phyloP scores from a whole-genome alignment of 2,329 filamentous ascomycete species.

The Curvularia hawaiiensis region DNA sequence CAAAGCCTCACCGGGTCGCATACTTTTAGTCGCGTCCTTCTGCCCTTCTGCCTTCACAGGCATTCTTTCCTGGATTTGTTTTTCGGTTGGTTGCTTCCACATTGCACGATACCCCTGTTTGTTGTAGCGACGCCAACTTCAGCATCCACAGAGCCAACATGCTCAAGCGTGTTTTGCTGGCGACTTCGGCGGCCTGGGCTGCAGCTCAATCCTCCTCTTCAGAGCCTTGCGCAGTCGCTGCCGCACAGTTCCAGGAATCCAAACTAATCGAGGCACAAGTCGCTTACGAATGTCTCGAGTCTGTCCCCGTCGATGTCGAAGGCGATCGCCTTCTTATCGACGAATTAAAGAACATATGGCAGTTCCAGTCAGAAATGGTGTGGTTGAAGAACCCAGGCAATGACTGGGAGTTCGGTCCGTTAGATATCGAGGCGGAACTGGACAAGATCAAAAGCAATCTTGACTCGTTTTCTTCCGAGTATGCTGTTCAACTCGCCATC shows the following conservation, averaged over 20 bases:
- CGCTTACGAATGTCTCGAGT: conserved; percentile 37
- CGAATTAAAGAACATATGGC: conserved; percentile 37
- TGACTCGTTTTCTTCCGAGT: conserved; percentile 41
- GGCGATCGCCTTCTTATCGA: conserved; percentile 35
- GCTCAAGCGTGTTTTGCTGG: conserved; percentile 17
- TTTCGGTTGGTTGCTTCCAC: conserved; percentile 1
- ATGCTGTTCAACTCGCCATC: conserved; percentile 45
- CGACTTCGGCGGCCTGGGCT: conserved; percentile 21
- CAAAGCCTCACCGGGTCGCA: neutral
- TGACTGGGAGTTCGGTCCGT: conserved; percentile 39
- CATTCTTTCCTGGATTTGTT: conserved; percentile 1
- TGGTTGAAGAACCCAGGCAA: conserved; percentile 44
- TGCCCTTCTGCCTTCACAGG: neutral
- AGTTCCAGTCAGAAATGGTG: conserved; percentile 45
- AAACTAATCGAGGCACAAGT: conserved; percentile 23
- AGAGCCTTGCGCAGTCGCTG: conserved; percentile 29
- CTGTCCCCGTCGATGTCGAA: conserved; percentile 38
- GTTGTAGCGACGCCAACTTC: neutral
- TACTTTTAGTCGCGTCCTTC: neutral
- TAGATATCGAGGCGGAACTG: conserved; percentile 44
- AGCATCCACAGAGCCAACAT: conserved; percentile 6
- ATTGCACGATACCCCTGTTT: neutral
- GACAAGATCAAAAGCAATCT: conserved; percentile 40
- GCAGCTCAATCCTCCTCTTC: conserved; percentile 19
- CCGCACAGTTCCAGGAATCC: conserved; percentile 8